phyloP scores from a whole-genome alignment of 352 stramenopile species.

The Albugo candida region DNA sequence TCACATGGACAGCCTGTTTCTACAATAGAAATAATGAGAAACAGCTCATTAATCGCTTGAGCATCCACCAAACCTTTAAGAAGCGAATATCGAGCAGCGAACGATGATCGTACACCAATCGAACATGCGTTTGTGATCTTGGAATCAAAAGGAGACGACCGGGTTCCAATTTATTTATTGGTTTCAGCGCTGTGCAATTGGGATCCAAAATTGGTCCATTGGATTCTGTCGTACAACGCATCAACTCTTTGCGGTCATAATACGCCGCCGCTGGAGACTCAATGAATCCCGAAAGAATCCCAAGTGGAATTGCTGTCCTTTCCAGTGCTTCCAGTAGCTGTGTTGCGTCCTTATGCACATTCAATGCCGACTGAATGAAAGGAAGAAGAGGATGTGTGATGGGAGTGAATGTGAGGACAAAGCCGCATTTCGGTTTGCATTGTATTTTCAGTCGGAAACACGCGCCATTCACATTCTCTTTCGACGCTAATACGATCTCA shows the following conservation, averaged over 20 bases:
- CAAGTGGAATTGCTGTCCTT: slow-evolving; percentile 65
- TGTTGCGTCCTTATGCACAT: slow-evolving; percentile 53
- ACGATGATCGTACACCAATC: slow-evolving; percentile 62
- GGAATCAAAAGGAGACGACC: slow-evolving; percentile 62
- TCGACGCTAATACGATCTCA: slow-evolving; percentile 50
- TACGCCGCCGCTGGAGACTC: slow-evolving; percentile 56
- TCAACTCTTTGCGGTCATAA: slow-evolving; percentile 10
- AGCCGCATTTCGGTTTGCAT: slow-evolving; percentile 78
- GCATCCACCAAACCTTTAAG: slow-evolving; percentile 27
- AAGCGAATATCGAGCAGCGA: slow-evolving; percentile 84
- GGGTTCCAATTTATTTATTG: slow-evolving; percentile 15
- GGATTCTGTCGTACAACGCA: slow-evolving; percentile 70
- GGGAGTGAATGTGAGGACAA: slow-evolving; percentile 75
- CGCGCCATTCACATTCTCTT: slow-evolving; percentile 42
- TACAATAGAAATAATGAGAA: too few species aligned
- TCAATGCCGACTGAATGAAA: slow-evolving; percentile 71
- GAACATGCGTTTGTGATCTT: slow-evolving; percentile 67
- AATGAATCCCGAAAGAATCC: slow-evolving; percentile 56
- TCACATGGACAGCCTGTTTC: too few species aligned
- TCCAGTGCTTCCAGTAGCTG: slow-evolving; percentile 69
- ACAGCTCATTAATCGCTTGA: too few species aligned
- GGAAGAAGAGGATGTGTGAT: slow-evolving; percentile 67
- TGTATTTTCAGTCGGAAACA: slow-evolving; percentile 67
- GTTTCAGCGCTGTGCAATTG: slow-evolving; percentile 54
- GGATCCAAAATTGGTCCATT: slow-evolving; percentile 72